Evolutionary conservation across 768 basidiomycete species (phyloP), one percentile per base, ranked within the genome.

Genomic region (Pleurotus tuber-regium): DNA sequence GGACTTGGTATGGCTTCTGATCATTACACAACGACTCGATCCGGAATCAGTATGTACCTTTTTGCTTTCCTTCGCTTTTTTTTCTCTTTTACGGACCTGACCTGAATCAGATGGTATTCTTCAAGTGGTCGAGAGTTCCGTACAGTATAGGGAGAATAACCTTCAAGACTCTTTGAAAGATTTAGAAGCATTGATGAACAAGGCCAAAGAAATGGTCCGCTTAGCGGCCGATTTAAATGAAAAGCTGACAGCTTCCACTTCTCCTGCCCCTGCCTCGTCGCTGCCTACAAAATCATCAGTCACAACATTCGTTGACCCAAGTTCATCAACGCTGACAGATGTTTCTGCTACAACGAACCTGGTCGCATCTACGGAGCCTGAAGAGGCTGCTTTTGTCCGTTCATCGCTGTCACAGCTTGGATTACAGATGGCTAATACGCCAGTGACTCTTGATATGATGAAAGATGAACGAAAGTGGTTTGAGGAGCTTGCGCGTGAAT

Each of bases 181-280:
- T 61, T 78, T 98, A 28, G 92, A 98, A 63, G 87, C 87, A 0
- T 70, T 98, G 40, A 94, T 90, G 88, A 74, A 86, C 42, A 90
- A 95, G 63, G 93, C 94, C 1, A 87, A 83, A 57, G 92, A 95
- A 58, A 96, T 98, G 85, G 94, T 95, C 51, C 80, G 80, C 25
- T 77, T 98, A 19, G 94, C 96, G 2, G 86, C 85, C 46, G 87
- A 95, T 30, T 79, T 98, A 55, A 94, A 92, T 61, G 83, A 89
- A 51, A 89, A 83, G 55, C 75, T 97, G 21, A 84, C 86, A 5
- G 77, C 79, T 0, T 65, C 69, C 4, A 63, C 71, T 4, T 55
- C 55, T 39, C 56, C 43, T 19, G 52, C 18, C 14, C 59, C 43
- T 30, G 55, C 16, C 16, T 56, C 42, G n/a, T 14, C 51, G 4